A percentile compares a stretch with the other conserved stretches of the same genome.
Conservation (phyloP, 306 rosid genomes). For the Trichosanthes truncata region DNA sequence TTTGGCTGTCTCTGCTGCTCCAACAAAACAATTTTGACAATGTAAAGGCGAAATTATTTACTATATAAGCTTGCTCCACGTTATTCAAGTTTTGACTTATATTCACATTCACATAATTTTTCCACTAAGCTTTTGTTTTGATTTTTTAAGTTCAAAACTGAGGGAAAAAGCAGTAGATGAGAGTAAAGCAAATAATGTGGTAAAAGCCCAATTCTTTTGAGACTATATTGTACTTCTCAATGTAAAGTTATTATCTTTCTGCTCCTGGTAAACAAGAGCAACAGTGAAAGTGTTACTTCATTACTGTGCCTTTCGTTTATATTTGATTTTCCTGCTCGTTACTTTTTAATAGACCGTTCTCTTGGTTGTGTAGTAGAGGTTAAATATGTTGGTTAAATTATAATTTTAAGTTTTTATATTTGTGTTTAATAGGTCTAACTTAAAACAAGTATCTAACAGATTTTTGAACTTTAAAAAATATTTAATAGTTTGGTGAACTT, state of each 20-base stretch:
- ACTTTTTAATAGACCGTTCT: not conserved
- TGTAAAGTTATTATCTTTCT: not conserved
- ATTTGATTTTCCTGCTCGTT: not conserved
- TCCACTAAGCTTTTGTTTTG: not conserved
- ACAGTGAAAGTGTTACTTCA: not conserved
- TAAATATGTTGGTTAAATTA: too few species aligned
- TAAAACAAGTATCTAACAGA: too few species aligned
- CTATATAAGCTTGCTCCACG: slow-evolving; percentile 1
- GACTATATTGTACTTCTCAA: not conserved
- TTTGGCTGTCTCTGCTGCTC: slow-evolving; percentile 18
- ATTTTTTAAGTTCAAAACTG: not conserved
- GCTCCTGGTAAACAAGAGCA: not conserved
- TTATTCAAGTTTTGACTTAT: not conserved
- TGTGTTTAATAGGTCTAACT: too few species aligned
- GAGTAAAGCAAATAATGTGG: not conserved
- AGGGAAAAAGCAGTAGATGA: not conserved
- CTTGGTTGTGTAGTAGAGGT: too few species aligned
- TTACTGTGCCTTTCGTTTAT: not conserved
- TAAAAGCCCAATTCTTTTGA: not conserved
- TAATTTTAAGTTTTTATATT: too few species aligned
- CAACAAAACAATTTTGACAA: slow-evolving; percentile 46
- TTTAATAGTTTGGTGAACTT: too few species aligned
- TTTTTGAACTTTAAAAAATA: too few species aligned
- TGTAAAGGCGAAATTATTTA: slow-evolving; percentile 18
- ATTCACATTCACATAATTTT: not conserved